Base-by-base conservation (phyloP, 345 rosid genomes). In the Corchorus capsularis region DNA sequence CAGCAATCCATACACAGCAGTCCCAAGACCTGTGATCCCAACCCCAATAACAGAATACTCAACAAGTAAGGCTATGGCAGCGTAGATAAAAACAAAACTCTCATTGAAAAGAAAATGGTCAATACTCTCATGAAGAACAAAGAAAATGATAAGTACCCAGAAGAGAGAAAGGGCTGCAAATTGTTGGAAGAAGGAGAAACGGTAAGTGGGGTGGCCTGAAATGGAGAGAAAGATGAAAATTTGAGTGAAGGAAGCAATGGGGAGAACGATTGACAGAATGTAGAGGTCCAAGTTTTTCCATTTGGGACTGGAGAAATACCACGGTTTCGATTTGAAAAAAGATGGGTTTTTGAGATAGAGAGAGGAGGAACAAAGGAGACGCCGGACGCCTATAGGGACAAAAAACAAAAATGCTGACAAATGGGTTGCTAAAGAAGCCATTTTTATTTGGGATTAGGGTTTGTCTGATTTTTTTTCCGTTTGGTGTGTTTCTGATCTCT, bases 311-410 rank as follows among this genome's bases (percentile, higher is more conserved):
- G 85, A 80, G 77, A 88, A 81, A 77, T 84, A 88, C 88, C 92
- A 85, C 1, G 82, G 80, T 63, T 82, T 85, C 71, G 94, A 90
- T 80, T 82, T 59, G 78, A 79, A 90, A 15, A 64, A 78, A 76
- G 92, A 85, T 63, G 94, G 88, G 83, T 79, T 83, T 49, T 79
- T 75, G 75, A 90, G 84, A 80, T 79, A 88, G 69, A 83, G 84
- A n/a, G 92, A 88, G 27, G 89, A 83, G 63, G 90, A 87, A 74
- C 74, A 73, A 43, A 78, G 72, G 77, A 87, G 90, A 72, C 89
- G 94, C 20, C 86, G 82, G 2, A 90, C 56, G 76, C 92, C 89
- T 2, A 79, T 8, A 0, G 90, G 92, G 80, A 85, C 79, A 63
- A 87, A 83, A 77, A 89, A 80, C 53, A 85, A 67, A 59, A 81